Evolutionary conservation across 2,329 filamentous ascomycete genomes (phyloP).

Genomic region (Blastomyces silverae): DNA sequence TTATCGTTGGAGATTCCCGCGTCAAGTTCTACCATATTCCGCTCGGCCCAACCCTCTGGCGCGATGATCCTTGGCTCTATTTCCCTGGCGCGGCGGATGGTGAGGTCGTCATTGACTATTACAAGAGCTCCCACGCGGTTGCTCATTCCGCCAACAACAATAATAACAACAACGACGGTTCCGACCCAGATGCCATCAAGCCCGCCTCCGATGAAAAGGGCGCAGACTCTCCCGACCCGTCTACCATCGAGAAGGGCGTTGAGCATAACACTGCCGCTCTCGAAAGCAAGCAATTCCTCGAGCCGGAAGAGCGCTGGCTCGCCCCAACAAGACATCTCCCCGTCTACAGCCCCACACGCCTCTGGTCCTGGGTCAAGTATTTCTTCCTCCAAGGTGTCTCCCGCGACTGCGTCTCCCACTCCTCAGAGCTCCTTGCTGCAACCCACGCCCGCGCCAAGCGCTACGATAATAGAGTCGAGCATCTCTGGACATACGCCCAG

Average conservation of each 20-base stretch:
- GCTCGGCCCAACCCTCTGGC: slow-evolving; percentile 38
- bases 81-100: slow-evolving; percentile 36
- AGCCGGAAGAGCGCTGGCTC: slow-evolving; percentile 32
- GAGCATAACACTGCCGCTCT: slow-evolving; percentile 20
- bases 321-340: slow-evolving; percentile 32
- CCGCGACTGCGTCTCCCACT: slow-evolving; percentile 38
- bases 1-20: slow-evolving; percentile 31
- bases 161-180: slow-evolving; percentile 6
- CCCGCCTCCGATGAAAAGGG: slow-evolving; percentile 7
- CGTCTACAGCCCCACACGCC: slow-evolving; percentile 27
- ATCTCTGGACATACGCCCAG: slow-evolving; percentile 44
- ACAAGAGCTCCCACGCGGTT: slow-evolving; percentile 27
- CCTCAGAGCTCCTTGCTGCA: slow-evolving; percentile 34
- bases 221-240: slow-evolving; percentile 12
- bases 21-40: slow-evolving; percentile 32
- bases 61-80: slow-evolving; percentile 37
- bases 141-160: slow-evolving; percentile 10
- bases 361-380: slow-evolving; percentile 40
- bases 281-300: slow-evolving; percentile 27
- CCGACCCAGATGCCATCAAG: slow-evolving; percentile 13
- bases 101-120: slow-evolving; percentile 37
- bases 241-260: slow-evolving; percentile 22
- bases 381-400: slow-evolving; percentile 42
- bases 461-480: slow-evolving; percentile 45
- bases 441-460: slow-evolving; percentile 39